Evolutionary conservation across 305 asterid species (phyloP).

Genomic region (Plantago coronopus): DNA sequence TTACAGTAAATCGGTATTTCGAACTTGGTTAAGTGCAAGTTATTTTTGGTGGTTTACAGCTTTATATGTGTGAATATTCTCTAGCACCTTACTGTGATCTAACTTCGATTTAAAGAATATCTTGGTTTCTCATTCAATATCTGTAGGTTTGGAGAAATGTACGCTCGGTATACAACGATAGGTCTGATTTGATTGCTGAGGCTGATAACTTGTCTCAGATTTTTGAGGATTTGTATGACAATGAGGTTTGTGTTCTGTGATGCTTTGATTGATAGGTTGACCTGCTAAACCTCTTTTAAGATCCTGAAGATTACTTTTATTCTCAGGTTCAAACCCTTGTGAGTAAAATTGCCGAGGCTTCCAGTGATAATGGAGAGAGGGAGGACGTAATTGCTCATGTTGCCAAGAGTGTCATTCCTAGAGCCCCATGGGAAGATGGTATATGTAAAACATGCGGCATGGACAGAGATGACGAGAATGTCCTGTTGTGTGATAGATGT

Average conservation of each 20-base stretch:
- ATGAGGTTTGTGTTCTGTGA: slow-evolving; percentile 55
- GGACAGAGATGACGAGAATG: slow-evolving; percentile 92
- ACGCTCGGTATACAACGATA: slow-evolving; percentile 60
- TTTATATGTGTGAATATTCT: not conserved
- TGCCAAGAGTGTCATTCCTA: slow-evolving; percentile 63
- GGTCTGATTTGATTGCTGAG: slow-evolving; percentile 52
- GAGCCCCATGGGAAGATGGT: slow-evolving; percentile 99
- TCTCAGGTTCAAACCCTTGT: slow-evolving; percentile 65
- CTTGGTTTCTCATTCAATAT: slow-evolving; percentile 21
- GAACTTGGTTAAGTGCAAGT: not conserved
- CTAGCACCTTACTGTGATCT: not conserved
- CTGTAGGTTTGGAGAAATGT: slow-evolving; percentile 75
- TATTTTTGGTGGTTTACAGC: not conserved
- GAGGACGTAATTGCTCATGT: slow-evolving; percentile 52
- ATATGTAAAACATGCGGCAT: slow-evolving; percentile 91
- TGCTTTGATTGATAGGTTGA: not conserved
- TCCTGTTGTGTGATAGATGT: slow-evolving; percentile 85
- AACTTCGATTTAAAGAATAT: slow-evolving; percentile 4
- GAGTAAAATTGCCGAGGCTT: slow-evolving; percentile 49
- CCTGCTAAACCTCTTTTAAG: slow-evolving; percentile 6
- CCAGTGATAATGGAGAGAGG: slow-evolving; percentile 42
- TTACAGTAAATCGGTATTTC: not conserved
- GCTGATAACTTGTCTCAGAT: slow-evolving; percentile 55
- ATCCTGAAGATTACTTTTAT: slow-evolving; percentile 20
- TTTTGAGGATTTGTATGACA: slow-evolving; percentile 71